These are phyloP conservation scores for Tricholoma bakamatsutake DNA, from an alignment of 768 basidiomycete genomes.

Conservation along the genomic window DNA sequence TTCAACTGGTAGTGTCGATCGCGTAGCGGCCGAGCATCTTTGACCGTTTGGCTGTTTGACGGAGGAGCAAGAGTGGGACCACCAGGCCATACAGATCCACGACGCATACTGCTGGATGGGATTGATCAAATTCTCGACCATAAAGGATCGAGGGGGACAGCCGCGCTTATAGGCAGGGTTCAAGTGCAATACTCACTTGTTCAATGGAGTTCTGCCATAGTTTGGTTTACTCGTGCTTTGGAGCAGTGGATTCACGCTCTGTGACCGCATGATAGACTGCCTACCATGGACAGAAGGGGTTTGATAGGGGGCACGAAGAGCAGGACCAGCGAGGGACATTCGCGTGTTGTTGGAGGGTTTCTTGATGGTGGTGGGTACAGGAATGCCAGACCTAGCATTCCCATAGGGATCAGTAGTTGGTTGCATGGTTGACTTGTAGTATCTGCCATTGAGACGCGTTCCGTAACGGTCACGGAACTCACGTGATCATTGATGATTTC, in stretches of 20 bases:
- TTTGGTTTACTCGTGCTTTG: slow-evolving; percentile 63
- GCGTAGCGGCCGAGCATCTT: slow-evolving; percentile 76
- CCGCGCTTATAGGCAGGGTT: slow-evolving; percentile 2
- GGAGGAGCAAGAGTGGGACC: slow-evolving; percentile 43
- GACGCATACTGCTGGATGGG: slow-evolving; percentile 52
- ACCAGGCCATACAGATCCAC: slow-evolving; percentile 71
- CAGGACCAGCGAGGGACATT: slow-evolving; percentile 74
- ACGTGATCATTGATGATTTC: slow-evolving; percentile 9
- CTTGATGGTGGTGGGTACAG: slow-evolving; percentile 71
- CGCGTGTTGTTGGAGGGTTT: slow-evolving; percentile 53
- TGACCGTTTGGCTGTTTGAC: slow-evolving; percentile 48
- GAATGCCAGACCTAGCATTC: slow-evolving; percentile 57
- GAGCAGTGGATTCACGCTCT: slow-evolving; percentile 61
- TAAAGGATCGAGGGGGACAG: neutral
- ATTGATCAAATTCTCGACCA: neutral
- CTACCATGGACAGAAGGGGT: slow-evolving; percentile 33
- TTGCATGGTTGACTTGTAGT: slow-evolving; percentile 52
- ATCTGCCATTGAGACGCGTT: slow-evolving; percentile 33
- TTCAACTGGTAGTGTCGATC: slow-evolving; percentile 67
- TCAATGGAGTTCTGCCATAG: slow-evolving; percentile 70
- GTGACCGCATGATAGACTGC: slow-evolving; percentile 65
- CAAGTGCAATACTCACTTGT: slow-evolving; percentile 41
- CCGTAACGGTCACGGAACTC: slow-evolving; percentile 15
- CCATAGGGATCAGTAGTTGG: slow-evolving; percentile 43
- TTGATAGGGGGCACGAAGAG: slow-evolving; percentile 51